Conservation (phyloP, 257 asterid genomes). For the Hygrophila difformis region DNA sequence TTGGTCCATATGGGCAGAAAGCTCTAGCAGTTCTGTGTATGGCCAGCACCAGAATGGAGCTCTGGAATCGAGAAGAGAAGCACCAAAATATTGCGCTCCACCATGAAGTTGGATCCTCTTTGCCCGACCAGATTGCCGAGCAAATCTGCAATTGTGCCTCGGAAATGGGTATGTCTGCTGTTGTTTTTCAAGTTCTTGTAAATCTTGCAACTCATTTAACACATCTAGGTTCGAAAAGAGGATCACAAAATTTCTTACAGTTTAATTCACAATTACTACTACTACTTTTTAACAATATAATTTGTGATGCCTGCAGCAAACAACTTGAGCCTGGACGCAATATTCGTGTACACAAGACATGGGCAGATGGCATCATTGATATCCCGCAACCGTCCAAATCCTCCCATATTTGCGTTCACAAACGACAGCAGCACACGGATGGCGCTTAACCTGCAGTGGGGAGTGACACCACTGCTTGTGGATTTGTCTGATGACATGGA, state of each 20-base stretch:
- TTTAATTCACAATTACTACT: too few species aligned
- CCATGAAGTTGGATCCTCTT: conserved; percentile 40
- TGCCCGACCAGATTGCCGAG: conserved; percentile 59
- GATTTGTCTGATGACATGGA: conserved; percentile 79
- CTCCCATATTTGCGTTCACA: conserved; percentile 78
- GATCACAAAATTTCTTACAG: too few species aligned
- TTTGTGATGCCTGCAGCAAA: conserved; percentile 41
- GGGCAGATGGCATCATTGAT: conserved; percentile 81
- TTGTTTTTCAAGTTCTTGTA: too few species aligned
- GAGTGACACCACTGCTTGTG: conserved; percentile 52
- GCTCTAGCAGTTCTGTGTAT: conserved; percentile 61
- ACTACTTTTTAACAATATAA: too few species aligned
- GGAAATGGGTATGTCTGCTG: conserved; percentile 54
- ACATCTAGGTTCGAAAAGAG: too few species aligned
- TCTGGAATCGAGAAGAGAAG: conserved; percentile 63
- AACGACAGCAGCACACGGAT: conserved; percentile 50
- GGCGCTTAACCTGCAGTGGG: conserved; percentile 79
- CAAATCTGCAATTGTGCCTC: conserved; percentile 69
- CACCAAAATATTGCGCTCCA: conserved; percentile 33
- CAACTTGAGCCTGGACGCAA: conserved; percentile 65
- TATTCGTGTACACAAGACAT: conserved; percentile 68
- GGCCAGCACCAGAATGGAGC: conserved; percentile 73
- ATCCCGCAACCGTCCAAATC: conserved; percentile 66
- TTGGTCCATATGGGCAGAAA: conserved; percentile 60
- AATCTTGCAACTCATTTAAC: too few species aligned